Evolutionary conservation across 2,329 filamentous ascomycete species (phyloP).

Genomic region (Monosporascus cannonballus): DNA sequence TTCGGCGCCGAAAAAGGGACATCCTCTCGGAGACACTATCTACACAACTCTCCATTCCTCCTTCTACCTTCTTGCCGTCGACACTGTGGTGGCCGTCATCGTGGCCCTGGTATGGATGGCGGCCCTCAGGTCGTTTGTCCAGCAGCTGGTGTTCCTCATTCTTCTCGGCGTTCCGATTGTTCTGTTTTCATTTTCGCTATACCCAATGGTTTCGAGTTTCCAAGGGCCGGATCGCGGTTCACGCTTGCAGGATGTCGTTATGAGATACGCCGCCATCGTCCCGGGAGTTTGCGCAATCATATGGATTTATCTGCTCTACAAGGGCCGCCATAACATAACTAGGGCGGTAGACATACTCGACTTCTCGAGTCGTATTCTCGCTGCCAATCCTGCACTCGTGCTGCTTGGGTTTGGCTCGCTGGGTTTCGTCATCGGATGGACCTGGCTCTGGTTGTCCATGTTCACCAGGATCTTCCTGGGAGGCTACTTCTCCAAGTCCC

Average conservation of each 20-base stretch:
- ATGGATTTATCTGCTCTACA: constrained; percentile 80
- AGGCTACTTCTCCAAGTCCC: constrained; percentile 66
- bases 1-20: constrained; percentile 59
- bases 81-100: constrained; percentile 83
- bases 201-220: constrained; percentile 86
- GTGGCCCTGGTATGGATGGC: constrained; percentile 90
- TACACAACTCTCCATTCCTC: constrained; percentile 84
- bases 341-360: constrained; percentile 86
- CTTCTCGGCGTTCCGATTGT: constrained; percentile 80
- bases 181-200: constrained; percentile 82
- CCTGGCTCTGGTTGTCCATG: constrained; percentile 95
- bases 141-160: constrained; percentile 74
- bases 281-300: constrained; percentile 67
- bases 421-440: constrained; percentile 74
- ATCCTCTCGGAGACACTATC: constrained; percentile 83
- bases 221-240: constrained; percentile 68
- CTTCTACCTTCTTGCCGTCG: constrained; percentile 82
- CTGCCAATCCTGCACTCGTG: constrained; percentile 76
- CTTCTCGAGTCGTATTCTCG: constrained; percentile 82
- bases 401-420: constrained; percentile 77
- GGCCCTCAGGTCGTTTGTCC: constrained; percentile 78
- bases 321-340: constrained; percentile 71
- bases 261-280: constrained; percentile 80
- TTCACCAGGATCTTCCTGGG: constrained; percentile 92
- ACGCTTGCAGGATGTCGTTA: constrained; percentile 77